Conservation (phyloP, 1,284 basidiomycete genomes). For the Trichosporon inkin region DNA sequence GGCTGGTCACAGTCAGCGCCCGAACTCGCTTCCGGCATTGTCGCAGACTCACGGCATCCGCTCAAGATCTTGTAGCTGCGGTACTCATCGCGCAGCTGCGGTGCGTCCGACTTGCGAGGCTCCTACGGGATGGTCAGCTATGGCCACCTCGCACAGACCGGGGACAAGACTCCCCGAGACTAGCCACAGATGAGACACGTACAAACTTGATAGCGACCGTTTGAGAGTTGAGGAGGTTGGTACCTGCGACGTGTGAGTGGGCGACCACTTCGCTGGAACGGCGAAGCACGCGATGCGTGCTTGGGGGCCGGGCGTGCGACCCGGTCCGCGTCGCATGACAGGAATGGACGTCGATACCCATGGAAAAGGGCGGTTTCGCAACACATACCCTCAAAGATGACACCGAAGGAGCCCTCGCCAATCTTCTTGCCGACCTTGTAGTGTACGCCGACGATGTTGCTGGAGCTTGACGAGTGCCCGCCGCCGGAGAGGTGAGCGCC, state of each 20-base stretch:
- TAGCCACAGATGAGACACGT: slow-evolving; percentile 47
- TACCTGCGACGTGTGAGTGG: slow-evolving; percentile 57
- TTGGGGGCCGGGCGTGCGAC: background rate
- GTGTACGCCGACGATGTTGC: slow-evolving; percentile 56
- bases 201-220: slow-evolving; percentile 98
- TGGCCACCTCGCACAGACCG: slow-evolving; percentile 10
- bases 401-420: slow-evolving; percentile 80
- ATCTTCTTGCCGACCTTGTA: slow-evolving; percentile 62
- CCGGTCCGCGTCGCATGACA: no score
- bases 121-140: slow-evolving; percentile 58
- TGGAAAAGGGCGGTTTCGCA: background rate
- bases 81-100: slow-evolving; percentile 93
- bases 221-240: slow-evolving; percentile 90
- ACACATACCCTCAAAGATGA: slow-evolving; percentile 84
- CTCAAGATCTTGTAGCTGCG: slow-evolving; percentile 92
- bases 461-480: slow-evolving; percentile 45
- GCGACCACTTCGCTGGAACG: background rate
- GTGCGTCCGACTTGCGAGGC: slow-evolving; percentile 92
- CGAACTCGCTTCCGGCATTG: slow-evolving; percentile 6
- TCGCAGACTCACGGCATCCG: slow-evolving; percentile 70
- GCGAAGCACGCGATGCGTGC: background rate
- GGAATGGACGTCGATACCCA: background rate
- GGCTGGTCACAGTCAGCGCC: slow-evolving; percentile 53
- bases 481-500: slow-evolving; percentile 42
- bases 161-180: background rate